Percentiles rank a stretch among this genome's conserved stretches.
Evolutionary conservation across 768 basidiomycete species (phyloP).

Genomic region (Agrocybe pediades): DNA sequence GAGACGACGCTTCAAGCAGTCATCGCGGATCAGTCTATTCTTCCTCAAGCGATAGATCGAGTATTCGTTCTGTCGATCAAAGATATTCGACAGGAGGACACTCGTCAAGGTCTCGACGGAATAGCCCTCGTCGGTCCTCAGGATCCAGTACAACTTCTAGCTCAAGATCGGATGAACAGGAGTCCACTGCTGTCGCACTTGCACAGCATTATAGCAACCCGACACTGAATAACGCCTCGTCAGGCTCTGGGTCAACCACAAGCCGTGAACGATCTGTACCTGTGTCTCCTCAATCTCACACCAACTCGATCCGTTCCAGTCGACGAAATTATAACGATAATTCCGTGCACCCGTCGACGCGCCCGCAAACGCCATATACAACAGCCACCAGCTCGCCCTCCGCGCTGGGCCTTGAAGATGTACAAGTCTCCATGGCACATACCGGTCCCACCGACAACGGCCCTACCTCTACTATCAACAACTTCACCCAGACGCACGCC

Average conservation of each 20-base stretch:
- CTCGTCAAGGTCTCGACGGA: slow-evolving; percentile 6
- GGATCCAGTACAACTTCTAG: slow-evolving; percentile 9
- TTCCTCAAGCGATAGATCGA: neutral
- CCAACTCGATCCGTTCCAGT: too few species aligned
- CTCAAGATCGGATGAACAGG: neutral
- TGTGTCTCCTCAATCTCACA: neutral
- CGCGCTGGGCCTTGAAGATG: too few species aligned
- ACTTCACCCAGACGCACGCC: too few species aligned
- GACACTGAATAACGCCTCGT: slow-evolving; percentile 12
- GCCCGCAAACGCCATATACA: too few species aligned
- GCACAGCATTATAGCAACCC: slow-evolving; percentile 10
- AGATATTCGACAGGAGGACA: slow-evolving; percentile 10
- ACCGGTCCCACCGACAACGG: too few species aligned
- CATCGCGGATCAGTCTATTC: too few species aligned
- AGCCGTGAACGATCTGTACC: neutral
- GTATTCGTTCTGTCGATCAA: slow-evolving; percentile 7
- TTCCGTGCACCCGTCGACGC: too few species aligned
- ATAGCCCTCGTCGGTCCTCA: slow-evolving; percentile 5
- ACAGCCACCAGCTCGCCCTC: too few species aligned
- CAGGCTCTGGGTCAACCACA: neutral
- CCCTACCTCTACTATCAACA: too few species aligned
- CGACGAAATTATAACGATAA: too few species aligned
- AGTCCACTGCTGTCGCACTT: neutral
- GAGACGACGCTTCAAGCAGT: too few species aligned
- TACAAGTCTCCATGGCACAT: too few species aligned